These are phyloP conservation scores for Bjerkandera adusta DNA, from an alignment of 1,284 basidiomycete species.

Conservation along the genomic window DNA sequence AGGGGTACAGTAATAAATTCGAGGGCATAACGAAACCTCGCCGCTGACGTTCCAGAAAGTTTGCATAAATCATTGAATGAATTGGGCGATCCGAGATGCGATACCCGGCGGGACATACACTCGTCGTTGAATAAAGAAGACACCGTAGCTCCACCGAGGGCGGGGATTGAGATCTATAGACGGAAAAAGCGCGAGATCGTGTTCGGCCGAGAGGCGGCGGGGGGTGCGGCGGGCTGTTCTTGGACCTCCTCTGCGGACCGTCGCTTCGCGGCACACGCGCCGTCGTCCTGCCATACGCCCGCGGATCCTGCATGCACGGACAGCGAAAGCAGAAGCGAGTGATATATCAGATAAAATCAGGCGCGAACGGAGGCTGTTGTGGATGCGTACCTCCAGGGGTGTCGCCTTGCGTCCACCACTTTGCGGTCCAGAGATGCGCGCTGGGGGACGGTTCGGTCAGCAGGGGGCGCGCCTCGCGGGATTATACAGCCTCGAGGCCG, in stretches of 20 bases:
- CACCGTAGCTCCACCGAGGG: no score
- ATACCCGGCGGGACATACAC: no score
- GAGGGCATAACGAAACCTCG: no score
- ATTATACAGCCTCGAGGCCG: background rate
- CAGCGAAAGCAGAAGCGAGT: background rate
- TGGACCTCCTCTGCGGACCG: background rate
- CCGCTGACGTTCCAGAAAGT: no score
- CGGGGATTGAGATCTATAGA: no score
- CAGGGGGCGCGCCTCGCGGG: background rate
- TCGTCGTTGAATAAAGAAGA: no score
- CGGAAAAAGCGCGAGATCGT: conserved; percentile 15
- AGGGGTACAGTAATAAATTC: no score
- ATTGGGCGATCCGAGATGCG: no score
- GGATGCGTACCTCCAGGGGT: conserved; percentile 51
- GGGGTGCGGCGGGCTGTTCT: background rate
- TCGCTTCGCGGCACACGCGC: conserved; percentile 27
- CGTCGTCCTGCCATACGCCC: conserved; percentile 36
- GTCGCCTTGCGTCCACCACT: conserved; percentile 60
- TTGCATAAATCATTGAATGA: no score
- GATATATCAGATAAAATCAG: background rate
- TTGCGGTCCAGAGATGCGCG: conserved; percentile 48
- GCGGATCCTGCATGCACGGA: conserved; percentile 26
- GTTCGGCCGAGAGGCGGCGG: conserved; percentile 4
- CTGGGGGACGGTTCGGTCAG: conserved; percentile 19
- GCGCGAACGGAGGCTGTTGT: conserved; percentile 13